These are phyloP conservation scores for Suillus subaureus DNA, from an alignment of 768 basidiomycete genomes.

Conservation along the genomic window DNA sequence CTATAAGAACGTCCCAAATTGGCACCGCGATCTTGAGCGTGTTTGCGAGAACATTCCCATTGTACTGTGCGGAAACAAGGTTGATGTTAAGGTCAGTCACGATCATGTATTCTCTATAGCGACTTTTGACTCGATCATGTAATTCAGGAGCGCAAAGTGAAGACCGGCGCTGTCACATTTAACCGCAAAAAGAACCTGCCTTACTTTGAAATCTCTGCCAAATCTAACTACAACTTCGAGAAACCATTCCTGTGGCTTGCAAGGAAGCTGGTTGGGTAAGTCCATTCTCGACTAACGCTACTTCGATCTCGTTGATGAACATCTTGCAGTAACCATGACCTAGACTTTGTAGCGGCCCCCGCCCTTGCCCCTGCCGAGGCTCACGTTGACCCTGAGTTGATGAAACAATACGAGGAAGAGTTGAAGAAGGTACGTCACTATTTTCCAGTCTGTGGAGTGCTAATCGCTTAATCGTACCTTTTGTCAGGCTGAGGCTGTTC, in stretches of 20 bases:
- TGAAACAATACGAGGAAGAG: constrained; percentile 79
- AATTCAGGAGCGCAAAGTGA: constrained; percentile 96
- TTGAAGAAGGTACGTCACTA: constrained; percentile 57
- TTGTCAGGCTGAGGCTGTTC: constrained; percentile 79
- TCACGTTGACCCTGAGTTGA: constrained; percentile 73
- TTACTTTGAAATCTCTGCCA: constrained; percentile 99
- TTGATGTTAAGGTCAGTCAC: constrained; percentile 90
- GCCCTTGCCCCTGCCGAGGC: constrained; percentile 96
- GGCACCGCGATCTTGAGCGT: constrained; percentile 99
- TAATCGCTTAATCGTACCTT: constrained; percentile 16
- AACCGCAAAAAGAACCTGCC: constrained; percentile 99
- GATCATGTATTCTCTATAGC: background rate
- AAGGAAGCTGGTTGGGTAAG: constrained; percentile 95
- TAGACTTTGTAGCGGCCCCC: constrained; percentile 97
- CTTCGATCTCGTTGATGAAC: background rate
- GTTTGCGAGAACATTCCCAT: constrained; percentile 99
- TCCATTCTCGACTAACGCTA: constrained; percentile 11
- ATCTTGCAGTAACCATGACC: constrained; percentile 64
- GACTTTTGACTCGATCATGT: constrained; percentile 12
- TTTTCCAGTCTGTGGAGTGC: background rate
- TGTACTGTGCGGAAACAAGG: constrained; percentile 99
- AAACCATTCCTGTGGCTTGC: constrained; percentile 99
- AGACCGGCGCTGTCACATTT: constrained; percentile 98
- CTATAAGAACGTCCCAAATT: constrained; percentile 99
- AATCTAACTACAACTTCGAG: constrained; percentile 99